phyloP scores from a whole-genome alignment of 208 protist genomes.

The Balamuthia mandrillaris region DNA sequence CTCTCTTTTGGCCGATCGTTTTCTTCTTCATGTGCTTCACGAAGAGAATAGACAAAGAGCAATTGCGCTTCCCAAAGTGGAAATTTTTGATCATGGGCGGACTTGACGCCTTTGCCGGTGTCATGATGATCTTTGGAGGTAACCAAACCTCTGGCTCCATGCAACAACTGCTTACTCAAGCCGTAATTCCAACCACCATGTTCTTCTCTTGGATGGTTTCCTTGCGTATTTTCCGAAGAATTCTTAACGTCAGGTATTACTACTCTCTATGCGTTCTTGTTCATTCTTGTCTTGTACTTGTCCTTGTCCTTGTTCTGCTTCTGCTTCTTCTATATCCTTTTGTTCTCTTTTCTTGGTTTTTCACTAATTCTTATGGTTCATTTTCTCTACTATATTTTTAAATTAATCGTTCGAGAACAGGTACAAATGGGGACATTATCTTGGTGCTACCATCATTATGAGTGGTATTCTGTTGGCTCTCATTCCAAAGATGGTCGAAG shows the following conservation, averaged over 20 bases:
- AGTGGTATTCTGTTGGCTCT: slow-evolving; percentile 31
- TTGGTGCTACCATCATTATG: slow-evolving; percentile 30
- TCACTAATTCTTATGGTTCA: no score
- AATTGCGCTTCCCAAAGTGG: slow-evolving; percentile 27
- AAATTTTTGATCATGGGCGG: slow-evolving; percentile 43
- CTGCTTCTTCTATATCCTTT: neutral
- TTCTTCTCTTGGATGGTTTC: slow-evolving; percentile 43
- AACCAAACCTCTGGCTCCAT: slow-evolving; percentile 36
- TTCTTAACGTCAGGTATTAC: slow-evolving; percentile 7
- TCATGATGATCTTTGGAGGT: slow-evolving; percentile 45
- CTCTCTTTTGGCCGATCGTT: slow-evolving; percentile 34
- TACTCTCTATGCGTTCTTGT: neutral
- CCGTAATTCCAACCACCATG: slow-evolving; percentile 38
- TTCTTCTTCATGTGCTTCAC: slow-evolving; percentile 20
- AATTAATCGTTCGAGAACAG: neutral
- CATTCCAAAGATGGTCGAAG: neutral
- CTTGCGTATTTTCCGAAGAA: neutral
- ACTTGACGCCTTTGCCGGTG: slow-evolving; percentile 23
- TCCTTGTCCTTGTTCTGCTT: neutral
- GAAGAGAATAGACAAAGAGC: slow-evolving; percentile 1
- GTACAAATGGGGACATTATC: slow-evolving; percentile 38
- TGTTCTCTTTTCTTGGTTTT: no score
- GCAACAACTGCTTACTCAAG: slow-evolving; percentile 34
- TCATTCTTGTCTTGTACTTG: neutral
- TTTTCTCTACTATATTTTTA: no score